Percentiles rank a stretch among this genome's conserved stretches.
phyloP scores from a whole-genome alignment of 768 basidiomycete genomes.

The Saitozyma sp. region DNA sequence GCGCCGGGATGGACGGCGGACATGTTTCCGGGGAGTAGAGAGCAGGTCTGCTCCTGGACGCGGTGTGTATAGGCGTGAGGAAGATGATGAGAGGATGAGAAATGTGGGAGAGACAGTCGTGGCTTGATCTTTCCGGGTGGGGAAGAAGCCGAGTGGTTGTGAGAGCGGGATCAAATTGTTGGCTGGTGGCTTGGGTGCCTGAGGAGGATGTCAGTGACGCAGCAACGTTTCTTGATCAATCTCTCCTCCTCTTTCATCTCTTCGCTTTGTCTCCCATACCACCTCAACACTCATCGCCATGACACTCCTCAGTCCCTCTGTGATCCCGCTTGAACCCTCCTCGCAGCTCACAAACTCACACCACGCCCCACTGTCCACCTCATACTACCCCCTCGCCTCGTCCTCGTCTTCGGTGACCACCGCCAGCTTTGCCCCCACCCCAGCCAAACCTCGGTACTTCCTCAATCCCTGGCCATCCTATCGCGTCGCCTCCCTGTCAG shows the following conservation, averaged over 20 bases:
- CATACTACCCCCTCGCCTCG: constrained; percentile 5
- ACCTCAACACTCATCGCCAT: constrained; percentile 1
- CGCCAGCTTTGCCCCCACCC: not conserved
- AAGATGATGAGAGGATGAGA: not conserved
- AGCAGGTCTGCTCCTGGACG: too few relatives aligned
- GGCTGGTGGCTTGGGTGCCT: too few relatives aligned
- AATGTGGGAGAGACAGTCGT: not conserved
- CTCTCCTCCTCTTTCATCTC: constrained; percentile 1
- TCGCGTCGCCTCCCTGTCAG: constrained; percentile 27
- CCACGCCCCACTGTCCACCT: constrained; percentile 5
- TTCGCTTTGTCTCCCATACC: not conserved
- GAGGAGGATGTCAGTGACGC: too few relatives aligned
- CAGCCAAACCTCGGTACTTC: constrained; percentile 35
- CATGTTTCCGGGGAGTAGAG: too few relatives aligned
- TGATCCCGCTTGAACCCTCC: not conserved
- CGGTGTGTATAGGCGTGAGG: too few relatives aligned
- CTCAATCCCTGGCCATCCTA: constrained; percentile 51
- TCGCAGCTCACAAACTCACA: constrained; percentile 6
- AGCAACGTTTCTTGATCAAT: not conserved
- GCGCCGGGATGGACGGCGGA: not conserved
- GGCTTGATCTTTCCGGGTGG: not conserved
- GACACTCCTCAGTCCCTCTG: not conserved
- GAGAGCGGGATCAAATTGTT: not conserved
- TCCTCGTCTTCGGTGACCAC: too few relatives aligned
- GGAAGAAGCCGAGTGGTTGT: not conserved